Base-by-base conservation (phyloP, 2,329 filamentous ascomycete species). In the Teratosphaeria viscida region DNA sequence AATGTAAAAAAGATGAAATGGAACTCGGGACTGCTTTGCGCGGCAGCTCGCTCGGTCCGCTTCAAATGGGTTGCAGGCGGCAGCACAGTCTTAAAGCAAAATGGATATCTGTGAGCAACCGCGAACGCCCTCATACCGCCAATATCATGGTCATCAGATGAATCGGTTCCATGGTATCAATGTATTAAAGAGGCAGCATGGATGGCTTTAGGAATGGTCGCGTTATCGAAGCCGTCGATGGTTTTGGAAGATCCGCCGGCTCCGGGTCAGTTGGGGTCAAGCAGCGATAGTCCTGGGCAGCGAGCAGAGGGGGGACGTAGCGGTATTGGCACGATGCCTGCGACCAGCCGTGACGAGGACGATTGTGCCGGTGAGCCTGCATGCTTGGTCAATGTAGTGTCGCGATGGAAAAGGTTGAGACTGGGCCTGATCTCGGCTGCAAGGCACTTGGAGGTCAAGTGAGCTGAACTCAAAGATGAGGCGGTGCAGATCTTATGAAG, bases 281-380 rank as follows among this genome's bases (percentile, higher is more conserved):
- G n/a, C 76, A 69, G 26, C 70, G 71, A 62, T 77, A 76, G 35
- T 75, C 74, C 52, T 72, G 2, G 14, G 37, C 63, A 6, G 73
- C 60, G 11, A 77, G 64, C 7, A 72, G 73, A 0, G 64, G 65
- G 47, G 76, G 73, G 19, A 75, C 72, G 56, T 73, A 70, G 5
- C 75, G 74, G 61, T 74, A 77, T 62, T 77, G 77, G 61, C 78
- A 77, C 2, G 74, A 76, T 6, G 77, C 78, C 62, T 79, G 72
- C 1, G 78, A 77, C 60, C 77, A 80, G 61, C 77, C 77, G 59
- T 80, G 77, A 80, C 75, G 23, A 79, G 72, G 16, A 79, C 64
- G n/a, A 78, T 73, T 14, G 70, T 68, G 27, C 74, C 74, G 63
- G 71, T 71, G 23, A 39, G 11, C 37, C 10, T 39, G 37, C 23